Percentiles rank a stretch among this genome's conserved stretches.
Conservation (phyloP, 768 basidiomycete species). For the Austroboletus festivus region DNA sequence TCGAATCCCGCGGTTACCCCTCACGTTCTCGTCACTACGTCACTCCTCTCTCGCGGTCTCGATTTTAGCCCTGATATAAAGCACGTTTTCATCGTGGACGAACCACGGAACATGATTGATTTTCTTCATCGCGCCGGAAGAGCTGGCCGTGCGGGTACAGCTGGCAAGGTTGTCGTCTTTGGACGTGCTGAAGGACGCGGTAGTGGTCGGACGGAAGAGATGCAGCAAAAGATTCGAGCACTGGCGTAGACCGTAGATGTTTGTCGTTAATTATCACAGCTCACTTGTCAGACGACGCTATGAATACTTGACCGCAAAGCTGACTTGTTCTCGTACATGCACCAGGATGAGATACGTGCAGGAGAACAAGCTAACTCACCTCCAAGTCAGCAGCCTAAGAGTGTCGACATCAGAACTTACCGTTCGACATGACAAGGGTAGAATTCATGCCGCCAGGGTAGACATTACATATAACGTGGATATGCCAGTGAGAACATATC, state of each 20-base stretch:
- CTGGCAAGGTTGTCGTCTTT: conserved; percentile 73
- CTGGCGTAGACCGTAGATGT: conserved; percentile 14
- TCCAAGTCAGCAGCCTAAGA: too few relatives aligned
- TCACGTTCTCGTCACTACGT: conserved; percentile 83
- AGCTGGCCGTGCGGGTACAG: conserved; percentile 68
- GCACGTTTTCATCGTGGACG: conserved; percentile 85
- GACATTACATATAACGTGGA: too few relatives aligned
- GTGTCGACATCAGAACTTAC: too few relatives aligned
- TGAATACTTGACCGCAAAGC: too few relatives aligned
- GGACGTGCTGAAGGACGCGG: conserved; percentile 68
- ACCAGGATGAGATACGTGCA: too few relatives aligned
- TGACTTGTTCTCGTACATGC: too few relatives aligned
- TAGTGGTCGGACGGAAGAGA: conserved; percentile 47
- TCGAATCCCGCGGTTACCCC: conserved; percentile 38
- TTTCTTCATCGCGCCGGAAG: conserved; percentile 91
- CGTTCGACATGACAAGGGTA: too few relatives aligned
- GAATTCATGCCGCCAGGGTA: too few relatives aligned
- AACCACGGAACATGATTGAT: conserved; percentile 87
- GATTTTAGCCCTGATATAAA: conserved; percentile 78
- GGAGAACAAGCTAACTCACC: too few relatives aligned
- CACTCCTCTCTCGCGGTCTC: conserved; percentile 83
- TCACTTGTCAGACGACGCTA: too few relatives aligned
- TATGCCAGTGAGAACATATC: too few relatives aligned
- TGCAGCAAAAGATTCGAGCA: conserved; percentile 48
- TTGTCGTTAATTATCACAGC: too few relatives aligned